Conservation (phyloP, 345 rosid species). For the Combretum micranthum region DNA sequence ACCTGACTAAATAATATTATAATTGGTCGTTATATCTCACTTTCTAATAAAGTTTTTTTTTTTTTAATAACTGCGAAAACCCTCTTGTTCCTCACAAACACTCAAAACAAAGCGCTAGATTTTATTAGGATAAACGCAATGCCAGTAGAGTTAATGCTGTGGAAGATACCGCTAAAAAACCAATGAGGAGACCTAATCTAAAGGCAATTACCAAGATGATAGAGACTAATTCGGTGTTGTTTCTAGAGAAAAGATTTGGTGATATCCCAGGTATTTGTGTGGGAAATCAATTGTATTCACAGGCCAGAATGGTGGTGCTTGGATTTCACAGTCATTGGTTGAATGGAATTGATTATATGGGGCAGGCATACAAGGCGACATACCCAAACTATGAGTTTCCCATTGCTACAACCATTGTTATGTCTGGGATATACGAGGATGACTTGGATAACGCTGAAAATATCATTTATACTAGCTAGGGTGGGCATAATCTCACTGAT, state of each 20-base stretch:
- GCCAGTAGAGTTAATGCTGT: constrained; percentile 19
- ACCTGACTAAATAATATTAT: too few species aligned
- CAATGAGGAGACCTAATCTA: constrained; percentile 67
- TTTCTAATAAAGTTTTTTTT: too few species aligned
- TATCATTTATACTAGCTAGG: constrained; percentile 87
- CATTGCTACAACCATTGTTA: constrained; percentile 61
- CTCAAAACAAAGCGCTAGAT: too few species aligned
- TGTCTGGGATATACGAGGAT: constrained; percentile 96
- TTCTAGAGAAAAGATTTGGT: constrained; percentile 60
- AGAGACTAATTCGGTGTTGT: constrained; percentile 30
- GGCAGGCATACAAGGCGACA: constrained; percentile 47
- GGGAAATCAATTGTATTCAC: constrained; percentile 82
- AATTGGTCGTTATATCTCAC: too few species aligned
- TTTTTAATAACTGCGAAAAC: too few species aligned
- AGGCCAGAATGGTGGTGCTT: constrained; percentile 87
- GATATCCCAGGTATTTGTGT: constrained; percentile 78
- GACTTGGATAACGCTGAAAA: constrained; percentile 93
- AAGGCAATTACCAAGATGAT: constrained; percentile 79
- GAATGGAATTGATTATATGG: constrained; percentile 91
- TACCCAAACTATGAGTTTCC: constrained; percentile 46
- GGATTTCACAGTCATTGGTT: constrained; percentile 95
- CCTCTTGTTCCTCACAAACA: too few species aligned
- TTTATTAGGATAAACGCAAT: too few species aligned
- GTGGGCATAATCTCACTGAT: constrained; percentile 78
- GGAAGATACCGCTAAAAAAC: constrained; percentile 21